Evolutionary conservation across 2,329 filamentous ascomycete species (phyloP), one percentile per base, ranked within the genome.

Genomic region (Colletotrichum lentis): DNA sequence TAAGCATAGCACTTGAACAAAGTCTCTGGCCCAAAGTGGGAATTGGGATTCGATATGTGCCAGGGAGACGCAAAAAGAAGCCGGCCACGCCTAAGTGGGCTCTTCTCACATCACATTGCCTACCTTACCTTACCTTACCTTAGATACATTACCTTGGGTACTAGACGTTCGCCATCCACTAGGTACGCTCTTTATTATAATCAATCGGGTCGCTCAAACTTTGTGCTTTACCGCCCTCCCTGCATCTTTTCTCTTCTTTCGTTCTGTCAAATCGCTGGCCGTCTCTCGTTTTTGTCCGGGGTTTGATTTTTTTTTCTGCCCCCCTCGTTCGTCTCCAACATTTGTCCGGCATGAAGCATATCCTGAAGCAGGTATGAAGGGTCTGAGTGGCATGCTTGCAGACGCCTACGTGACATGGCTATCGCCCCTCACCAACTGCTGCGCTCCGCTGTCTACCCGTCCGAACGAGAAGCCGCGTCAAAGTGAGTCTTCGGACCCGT

Each of bases 331-430:
- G 59, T 53, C 58, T 58, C 62, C 57, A 62, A 63, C 62, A 50
- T 60, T 56, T 70, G n/a, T 58, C 54, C 67, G 64, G 69, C 56
- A 71, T 70, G 69, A 64, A 64, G 69, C 58, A 22, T 44, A 16
- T 55, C 55, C 24, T 31, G 31, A 49, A 64, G 56, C 67, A 71
- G 69, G 69, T 50, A 83, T 83, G 80, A 81, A 78, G 75, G 71
- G 74, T 72, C 75, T 80, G 74, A 78, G 76, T 76, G 78, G 77
- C 74, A 79, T 82, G 73, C 75, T 82, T 70, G 74, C 76, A 74
- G 79, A 79, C 73, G 76, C 78, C 53, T 80, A 79, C 74, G 73
- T 78, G 68, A 82, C 82, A 69, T 86, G 83, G 82, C 78, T 85
- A 68, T 78, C 79, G 71, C 80, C 79, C 66, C 70, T 85, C 70